phyloP scores from a whole-genome alignment of 805 yeast species.

The Starmera dryadoides region DNA sequence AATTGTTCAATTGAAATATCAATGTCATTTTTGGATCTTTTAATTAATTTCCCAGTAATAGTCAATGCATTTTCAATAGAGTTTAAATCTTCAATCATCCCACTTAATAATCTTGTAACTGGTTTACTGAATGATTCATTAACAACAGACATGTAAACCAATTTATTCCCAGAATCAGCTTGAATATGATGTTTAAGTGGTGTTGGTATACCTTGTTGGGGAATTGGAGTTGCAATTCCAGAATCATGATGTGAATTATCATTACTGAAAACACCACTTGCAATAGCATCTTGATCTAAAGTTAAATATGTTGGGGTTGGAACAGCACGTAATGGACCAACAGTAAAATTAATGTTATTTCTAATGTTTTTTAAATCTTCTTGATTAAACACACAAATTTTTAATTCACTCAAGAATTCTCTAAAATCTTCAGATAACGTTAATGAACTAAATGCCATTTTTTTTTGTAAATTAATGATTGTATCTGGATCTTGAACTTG shows the following conservation, averaged over 20 bases:
- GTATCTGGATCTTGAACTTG: slow-evolving; percentile 8
- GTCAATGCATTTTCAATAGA: slow-evolving; percentile 13
- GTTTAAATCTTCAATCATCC: slow-evolving; percentile 24
- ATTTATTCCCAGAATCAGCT: slow-evolving; percentile 5
- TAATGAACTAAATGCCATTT: slow-evolving; percentile 24
- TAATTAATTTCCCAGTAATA: background rate
- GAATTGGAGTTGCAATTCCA: slow-evolving; percentile 26
- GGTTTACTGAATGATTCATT: slow-evolving; percentile 25
- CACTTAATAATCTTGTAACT: slow-evolving; percentile 21
- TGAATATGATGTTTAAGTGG: background rate
- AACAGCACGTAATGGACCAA: slow-evolving; percentile 33
- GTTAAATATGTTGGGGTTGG: slow-evolving; percentile 22
- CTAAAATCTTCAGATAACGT: slow-evolving; percentile 33
- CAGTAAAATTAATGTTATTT: slow-evolving; percentile 33
- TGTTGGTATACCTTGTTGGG: slow-evolving; percentile 14
- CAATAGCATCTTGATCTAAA: background rate
- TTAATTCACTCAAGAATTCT: slow-evolving; percentile 34
- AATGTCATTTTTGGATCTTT: background rate
- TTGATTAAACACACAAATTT: slow-evolving; percentile 26
- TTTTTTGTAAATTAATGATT: slow-evolving; percentile 18
- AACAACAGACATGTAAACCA: slow-evolving; percentile 23
- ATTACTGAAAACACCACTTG: background rate
- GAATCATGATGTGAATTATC: slow-evolving; percentile 9
- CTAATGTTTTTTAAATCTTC: slow-evolving; percentile 28
- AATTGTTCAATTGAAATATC: slow-evolving; percentile 6